Conservation (phyloP, 495 filamentous ascomycete species). For the Talaromyces trachyspermus region DNA sequence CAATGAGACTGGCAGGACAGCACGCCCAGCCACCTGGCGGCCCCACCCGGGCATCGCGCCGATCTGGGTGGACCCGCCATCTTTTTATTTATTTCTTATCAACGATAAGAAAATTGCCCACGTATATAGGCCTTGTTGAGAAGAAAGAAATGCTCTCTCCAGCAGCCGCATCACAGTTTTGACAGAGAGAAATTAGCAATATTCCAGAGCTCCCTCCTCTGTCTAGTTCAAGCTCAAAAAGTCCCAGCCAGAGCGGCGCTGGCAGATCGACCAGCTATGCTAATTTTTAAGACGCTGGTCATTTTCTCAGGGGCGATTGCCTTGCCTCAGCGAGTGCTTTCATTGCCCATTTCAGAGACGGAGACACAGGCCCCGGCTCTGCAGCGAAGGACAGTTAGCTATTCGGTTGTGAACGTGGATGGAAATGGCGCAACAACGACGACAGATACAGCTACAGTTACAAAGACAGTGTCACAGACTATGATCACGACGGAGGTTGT, state of each 20-base stretch:
- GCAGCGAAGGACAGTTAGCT: conserved; percentile 25
- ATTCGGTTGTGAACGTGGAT: conserved; percentile 44
- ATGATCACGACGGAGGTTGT: conserved; percentile 21
- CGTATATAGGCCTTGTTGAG: not conserved
- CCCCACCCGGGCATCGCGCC: not conserved
- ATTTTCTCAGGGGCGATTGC: conserved; percentile 19
- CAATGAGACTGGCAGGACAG: not conserved
- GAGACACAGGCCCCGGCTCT: conserved; percentile 18
- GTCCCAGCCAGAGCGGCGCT: not conserved
- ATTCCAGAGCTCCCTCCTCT: no score
- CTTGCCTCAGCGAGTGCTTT: conserved; percentile 22
- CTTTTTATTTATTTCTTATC: not conserved
- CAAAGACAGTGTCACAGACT: conserved; percentile 28
- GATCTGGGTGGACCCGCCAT: not conserved
- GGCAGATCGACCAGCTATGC: not conserved
- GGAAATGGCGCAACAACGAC: conserved; percentile 24
- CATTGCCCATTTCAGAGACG: conserved; percentile 26
- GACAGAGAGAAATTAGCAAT: no score
- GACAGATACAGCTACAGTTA: conserved; percentile 14
- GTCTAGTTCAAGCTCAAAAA: not conserved
- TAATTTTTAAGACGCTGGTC: not conserved
- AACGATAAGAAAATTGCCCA: not conserved
- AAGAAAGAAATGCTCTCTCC: no score
- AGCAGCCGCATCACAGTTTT: no score
- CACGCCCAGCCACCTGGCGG: conserved; percentile 3